A percentile compares a stretch with the other conserved stretches of the same genome.
These are phyloP conservation scores for Kodamaea alishanica DNA, from an alignment of 1,139 yeast genomes.

Conservation along the genomic window DNA sequence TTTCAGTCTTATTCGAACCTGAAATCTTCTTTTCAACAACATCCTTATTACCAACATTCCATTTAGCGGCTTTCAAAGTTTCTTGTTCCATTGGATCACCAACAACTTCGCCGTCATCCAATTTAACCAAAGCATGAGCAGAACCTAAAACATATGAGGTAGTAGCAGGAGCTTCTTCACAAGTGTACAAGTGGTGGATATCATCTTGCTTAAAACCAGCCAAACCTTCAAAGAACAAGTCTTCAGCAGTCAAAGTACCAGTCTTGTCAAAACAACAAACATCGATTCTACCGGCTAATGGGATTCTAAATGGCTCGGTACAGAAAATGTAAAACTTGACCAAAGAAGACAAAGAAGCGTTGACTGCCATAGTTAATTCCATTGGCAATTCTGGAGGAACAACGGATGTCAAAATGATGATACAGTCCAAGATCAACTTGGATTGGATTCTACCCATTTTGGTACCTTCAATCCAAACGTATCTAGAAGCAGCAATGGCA, in stretches of 20 bases:
- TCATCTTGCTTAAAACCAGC: constrained; percentile 70
- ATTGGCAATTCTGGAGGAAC: constrained; percentile 99
- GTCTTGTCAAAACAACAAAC: constrained; percentile 98
- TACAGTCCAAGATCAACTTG: constrained; percentile 90
- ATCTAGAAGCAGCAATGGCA: constrained; percentile 96
- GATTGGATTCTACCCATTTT: constrained; percentile 93
- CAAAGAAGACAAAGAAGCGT: constrained; percentile 81
- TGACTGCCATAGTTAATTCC: constrained; percentile 98
- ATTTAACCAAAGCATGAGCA: constrained; percentile 90
- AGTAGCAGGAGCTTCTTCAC: constrained; percentile 58
- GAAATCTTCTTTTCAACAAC: constrained; percentile 45
- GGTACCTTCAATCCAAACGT: constrained; percentile 98
- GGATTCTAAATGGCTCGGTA: constrained; percentile 98
- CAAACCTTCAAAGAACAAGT: constrained; percentile 90
- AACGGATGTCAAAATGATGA: constrained; percentile 91
- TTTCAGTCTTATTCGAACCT: constrained; percentile 37
- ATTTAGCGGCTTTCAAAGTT: constrained; percentile 80
- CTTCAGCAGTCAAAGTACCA: constrained; percentile 97
- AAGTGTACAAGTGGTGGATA: constrained; percentile 54
- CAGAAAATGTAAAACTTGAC: constrained; percentile 88
- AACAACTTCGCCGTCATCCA: constrained; percentile 95
- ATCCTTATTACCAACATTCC: constrained; percentile 80
- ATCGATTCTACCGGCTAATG: constrained; percentile 96
- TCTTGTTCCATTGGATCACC: constrained; percentile 99
- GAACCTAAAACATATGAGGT: constrained; percentile 82